phyloP scores from a whole-genome alignment of 768 basidiomycete species.

The Filobasidium floriforme region DNA sequence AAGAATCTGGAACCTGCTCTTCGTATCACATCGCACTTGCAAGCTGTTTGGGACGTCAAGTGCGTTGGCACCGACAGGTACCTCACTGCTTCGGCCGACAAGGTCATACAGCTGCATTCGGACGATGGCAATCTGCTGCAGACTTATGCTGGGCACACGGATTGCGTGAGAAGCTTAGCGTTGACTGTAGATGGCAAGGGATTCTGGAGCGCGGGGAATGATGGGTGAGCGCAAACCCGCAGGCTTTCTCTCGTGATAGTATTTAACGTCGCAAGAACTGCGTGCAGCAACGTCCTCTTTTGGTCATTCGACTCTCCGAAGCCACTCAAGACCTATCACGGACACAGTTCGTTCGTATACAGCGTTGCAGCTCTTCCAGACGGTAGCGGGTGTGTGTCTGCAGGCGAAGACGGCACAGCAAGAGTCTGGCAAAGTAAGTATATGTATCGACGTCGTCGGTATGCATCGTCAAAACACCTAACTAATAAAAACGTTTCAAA shows the following conservation, averaged over 20 bases:
- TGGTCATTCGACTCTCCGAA: conserved; percentile 72
- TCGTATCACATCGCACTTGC: conserved; percentile 74
- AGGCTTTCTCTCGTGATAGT: neutral
- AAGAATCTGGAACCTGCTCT: conserved; percentile 63
- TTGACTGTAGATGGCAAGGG: conserved; percentile 61
- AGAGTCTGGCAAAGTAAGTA: conserved; percentile 78
- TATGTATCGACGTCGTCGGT: conserved; percentile 6
- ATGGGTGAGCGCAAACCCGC: conserved; percentile 55
- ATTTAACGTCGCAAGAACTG: neutral
- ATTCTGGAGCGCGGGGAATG: conserved; percentile 93
- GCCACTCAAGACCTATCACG: conserved; percentile 63
- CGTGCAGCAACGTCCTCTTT: conserved; percentile 71
- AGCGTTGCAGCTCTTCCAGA: conserved; percentile 68
- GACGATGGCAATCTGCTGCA: conserved; percentile 56
- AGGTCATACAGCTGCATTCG: conserved; percentile 81
- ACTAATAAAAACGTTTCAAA: no score
- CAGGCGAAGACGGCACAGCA: conserved; percentile 87
- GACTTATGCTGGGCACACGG: conserved; percentile 77
- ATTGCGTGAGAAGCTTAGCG: conserved; percentile 80
- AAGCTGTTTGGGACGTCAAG: conserved; percentile 89
- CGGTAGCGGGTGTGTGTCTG: conserved; percentile 70
- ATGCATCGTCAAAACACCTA: no score
- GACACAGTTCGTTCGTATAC: conserved; percentile 96
- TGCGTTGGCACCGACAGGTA: conserved; percentile 67
- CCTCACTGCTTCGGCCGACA: conserved; percentile 90